Conservation (phyloP, 345 rosid genomes). For the Corchorus capsularis region DNA sequence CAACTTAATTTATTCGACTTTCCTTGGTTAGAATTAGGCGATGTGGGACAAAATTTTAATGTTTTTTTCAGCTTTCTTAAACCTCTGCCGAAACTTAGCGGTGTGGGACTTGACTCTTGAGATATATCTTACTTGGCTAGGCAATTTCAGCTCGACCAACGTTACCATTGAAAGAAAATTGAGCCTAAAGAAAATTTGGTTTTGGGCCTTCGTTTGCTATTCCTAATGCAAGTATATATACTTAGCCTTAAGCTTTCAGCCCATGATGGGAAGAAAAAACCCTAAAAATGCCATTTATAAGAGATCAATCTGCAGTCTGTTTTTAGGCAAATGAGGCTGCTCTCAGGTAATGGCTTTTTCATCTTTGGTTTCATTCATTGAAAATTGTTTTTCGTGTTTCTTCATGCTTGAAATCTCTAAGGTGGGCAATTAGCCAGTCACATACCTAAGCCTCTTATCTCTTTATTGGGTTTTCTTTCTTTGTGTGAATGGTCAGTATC, state of each 20-base stretch:
- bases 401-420: neutral
- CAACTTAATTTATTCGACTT: no score
- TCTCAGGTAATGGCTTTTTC: neutral
- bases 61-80: no score
- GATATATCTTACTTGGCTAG: no score
- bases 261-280: neutral
- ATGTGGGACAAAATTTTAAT: no score
- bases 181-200: neutral
- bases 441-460: neutral
- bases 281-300: neutral
- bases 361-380: neutral
- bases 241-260: neutral
- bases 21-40: no score
- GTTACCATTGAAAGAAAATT: no score
- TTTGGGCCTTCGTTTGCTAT: neutral
- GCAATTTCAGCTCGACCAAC: no score
- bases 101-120: no score
- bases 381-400: neutral
- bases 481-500: slow-evolving; percentile 16
- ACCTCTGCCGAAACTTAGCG: no score
- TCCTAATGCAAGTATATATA: no score
- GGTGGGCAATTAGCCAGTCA: slow-evolving; percentile 11
- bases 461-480: neutral
- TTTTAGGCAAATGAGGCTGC: neutral
- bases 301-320: no score